Conservation (phyloP, 306 rosid species). For the Cajanus cajan region DNA sequence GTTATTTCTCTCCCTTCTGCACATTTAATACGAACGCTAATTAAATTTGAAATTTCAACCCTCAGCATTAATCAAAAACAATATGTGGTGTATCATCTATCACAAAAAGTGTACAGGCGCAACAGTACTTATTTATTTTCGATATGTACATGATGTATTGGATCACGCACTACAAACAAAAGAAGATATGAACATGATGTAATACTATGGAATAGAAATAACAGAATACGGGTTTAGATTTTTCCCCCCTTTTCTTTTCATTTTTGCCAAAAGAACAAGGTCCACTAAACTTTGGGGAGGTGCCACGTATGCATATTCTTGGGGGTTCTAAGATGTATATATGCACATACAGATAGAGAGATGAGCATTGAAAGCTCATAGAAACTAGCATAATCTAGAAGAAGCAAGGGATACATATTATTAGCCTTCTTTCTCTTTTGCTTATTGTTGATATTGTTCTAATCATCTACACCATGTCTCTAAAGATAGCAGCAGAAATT, state of each 20-base stretch:
- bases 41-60: constrained; percentile 27
- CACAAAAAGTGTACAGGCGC: constrained; percentile 10
- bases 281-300: constrained; percentile 47
- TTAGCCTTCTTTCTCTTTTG: constrained; percentile 11
- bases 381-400: constrained; percentile 30
- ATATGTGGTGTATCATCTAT: constrained; percentile 39
- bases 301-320: constrained; percentile 47
- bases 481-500: constrained; percentile 60
- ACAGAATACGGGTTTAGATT: constrained; percentile 30
- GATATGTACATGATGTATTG: constrained; percentile 36
- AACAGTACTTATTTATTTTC: constrained; percentile 34
- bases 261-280: constrained; percentile 30
- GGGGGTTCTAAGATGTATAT: constrained; percentile 33
- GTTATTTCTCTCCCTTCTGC: constrained; percentile 21
- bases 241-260: not conserved
- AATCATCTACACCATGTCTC: constrained; percentile 39
- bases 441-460: not conserved
- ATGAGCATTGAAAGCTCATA: constrained; percentile 21
- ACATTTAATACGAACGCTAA: constrained; percentile 16
- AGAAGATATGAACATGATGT: constrained; percentile 38
- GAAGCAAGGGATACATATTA: not conserved
- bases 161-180: constrained; percentile 34
- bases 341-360: constrained; percentile 27
- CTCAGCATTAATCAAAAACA: constrained; percentile 31
- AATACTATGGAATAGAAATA: constrained; percentile 35